These are phyloP conservation scores for Farysia itapuensis DNA, from an alignment of 1,284 basidiomycete genomes.

Conservation along the genomic window DNA sequence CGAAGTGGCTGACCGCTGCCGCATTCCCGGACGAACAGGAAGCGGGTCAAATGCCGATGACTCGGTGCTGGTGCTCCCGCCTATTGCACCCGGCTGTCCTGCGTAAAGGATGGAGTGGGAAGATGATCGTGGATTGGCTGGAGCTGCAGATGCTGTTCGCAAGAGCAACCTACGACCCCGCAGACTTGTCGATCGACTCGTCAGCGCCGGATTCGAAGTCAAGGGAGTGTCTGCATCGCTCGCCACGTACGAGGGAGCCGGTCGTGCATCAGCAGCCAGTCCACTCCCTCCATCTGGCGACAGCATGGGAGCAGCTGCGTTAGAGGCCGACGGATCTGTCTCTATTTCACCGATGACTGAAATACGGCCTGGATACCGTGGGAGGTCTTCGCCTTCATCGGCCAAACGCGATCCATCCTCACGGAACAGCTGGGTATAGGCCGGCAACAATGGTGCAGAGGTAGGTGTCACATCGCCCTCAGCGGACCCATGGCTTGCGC, in stretches of 20 bases:
- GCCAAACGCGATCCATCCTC: conserved; percentile 58
- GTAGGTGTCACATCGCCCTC: background rate
- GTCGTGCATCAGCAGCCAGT: background rate
- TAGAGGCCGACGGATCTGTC: conserved; percentile 1
- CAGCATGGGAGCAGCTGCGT: background rate
- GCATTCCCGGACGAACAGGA: conserved; percentile 22
- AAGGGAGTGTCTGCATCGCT: background rate
- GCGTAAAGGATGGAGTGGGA: no score
- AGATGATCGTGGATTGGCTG: conserved; percentile 5
- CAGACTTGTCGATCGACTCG: conserved; percentile 31
- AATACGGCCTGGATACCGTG: conserved; percentile 51
- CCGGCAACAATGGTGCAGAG: conserved; percentile 43
- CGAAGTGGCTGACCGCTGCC: conserved; percentile 27
- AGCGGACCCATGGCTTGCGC: background rate
- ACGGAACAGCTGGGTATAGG: conserved; percentile 58
- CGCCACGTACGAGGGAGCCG: background rate
- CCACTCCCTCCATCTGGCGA: background rate
- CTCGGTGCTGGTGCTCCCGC: background rate
- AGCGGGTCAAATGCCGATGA: conserved; percentile 15
- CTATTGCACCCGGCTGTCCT: background rate
- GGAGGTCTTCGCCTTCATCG: conserved; percentile 56
- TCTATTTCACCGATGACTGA: conserved; percentile 39
- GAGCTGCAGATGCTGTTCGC: conserved; percentile 6
- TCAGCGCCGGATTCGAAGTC: conserved; percentile 4
- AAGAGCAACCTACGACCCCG: conserved; percentile 11